Evolutionary conservation across 1,284 basidiomycete genomes (phyloP).

Genomic region (Trichosporon sp.): DNA sequence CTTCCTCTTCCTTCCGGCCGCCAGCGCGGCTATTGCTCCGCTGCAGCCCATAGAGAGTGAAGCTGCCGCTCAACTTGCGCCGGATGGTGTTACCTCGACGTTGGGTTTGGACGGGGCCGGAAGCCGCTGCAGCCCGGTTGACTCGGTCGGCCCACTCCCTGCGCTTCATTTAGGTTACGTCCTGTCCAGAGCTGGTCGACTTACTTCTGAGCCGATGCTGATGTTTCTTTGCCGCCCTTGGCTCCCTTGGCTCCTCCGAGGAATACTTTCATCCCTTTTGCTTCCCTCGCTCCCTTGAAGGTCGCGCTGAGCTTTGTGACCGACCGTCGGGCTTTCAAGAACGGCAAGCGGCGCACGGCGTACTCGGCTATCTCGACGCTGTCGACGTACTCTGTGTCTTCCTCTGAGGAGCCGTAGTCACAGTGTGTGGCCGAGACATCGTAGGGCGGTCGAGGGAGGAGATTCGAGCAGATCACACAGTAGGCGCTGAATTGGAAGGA

Average conservation of each 20-base stretch:
- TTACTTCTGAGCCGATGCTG: background rate
- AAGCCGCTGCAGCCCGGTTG: background rate
- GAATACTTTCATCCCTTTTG: background rate
- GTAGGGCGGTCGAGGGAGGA: background rate
- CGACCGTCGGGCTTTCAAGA: background rate
- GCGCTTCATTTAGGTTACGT: background rate
- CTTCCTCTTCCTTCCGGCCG: too few relatives aligned
- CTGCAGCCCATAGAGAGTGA: background rate
- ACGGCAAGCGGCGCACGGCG: background rate
- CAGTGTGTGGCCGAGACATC: background rate
- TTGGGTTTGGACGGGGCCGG: background rate
- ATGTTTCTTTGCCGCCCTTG: background rate
- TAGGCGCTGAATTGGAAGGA: background rate
- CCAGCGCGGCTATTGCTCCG: background rate
- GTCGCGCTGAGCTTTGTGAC: too few relatives aligned
- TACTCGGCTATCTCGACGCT: background rate
- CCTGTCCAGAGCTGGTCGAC: background rate
- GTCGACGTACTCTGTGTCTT: background rate
- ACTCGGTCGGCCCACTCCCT: background rate
- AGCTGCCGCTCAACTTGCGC: background rate
- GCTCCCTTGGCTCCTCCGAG: background rate
- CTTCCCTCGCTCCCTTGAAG: too few relatives aligned
- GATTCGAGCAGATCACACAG: background rate
- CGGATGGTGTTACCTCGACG: background rate
- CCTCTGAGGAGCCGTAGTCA: background rate